Conservation (phyloP, 208 protist genomes). For the Wallacemonas sp. region DNA sequence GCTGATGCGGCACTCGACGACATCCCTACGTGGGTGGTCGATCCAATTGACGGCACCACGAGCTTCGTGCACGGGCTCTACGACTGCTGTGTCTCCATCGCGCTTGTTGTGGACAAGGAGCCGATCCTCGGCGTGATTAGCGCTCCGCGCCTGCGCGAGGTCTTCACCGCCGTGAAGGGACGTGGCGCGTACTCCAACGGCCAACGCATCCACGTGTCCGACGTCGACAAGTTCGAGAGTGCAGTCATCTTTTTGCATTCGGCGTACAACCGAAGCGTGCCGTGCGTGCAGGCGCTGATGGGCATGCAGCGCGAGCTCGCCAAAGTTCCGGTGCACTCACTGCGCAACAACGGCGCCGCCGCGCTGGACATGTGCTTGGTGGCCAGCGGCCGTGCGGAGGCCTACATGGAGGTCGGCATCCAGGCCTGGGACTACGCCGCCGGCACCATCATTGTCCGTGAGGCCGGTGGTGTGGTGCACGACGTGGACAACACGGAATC, state of each 20-base stretch:
- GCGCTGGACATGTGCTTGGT: conserved; percentile 91
- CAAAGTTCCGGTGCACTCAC: conserved; percentile 60
- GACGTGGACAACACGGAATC: conserved; percentile 68
- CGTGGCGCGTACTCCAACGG: conserved; percentile 88
- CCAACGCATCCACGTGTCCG: conserved; percentile 80
- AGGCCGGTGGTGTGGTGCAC: conserved; percentile 90
- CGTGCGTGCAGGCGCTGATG: conserved; percentile 51
- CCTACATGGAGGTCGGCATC: conserved; percentile 81
- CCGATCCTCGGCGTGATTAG: conserved; percentile 80
- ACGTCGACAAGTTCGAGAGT: conserved; percentile 36
- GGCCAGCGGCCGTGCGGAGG: conserved; percentile 68
- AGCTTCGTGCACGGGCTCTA: conserved; percentile 86
- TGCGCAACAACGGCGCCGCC: conserved; percentile 72
- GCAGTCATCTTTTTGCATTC: conserved; percentile 73
- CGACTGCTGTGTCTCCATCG: conserved; percentile 88
- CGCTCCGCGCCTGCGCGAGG: conserved; percentile 74
- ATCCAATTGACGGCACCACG: conserved; percentile 78
- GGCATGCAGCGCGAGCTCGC: conserved; percentile 66
- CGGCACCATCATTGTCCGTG: conserved; percentile 78
- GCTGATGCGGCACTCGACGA: conserved; percentile 37
- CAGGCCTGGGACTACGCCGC: conserved; percentile 82
- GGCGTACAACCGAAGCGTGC: conserved; percentile 49
- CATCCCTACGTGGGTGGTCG: conserved; percentile 83
- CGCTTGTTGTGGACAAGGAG: conserved; percentile 69
- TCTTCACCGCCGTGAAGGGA: conserved; percentile 77